Conservation (phyloP, 1,284 basidiomycete species). For the Fomes fomentarius region DNA sequence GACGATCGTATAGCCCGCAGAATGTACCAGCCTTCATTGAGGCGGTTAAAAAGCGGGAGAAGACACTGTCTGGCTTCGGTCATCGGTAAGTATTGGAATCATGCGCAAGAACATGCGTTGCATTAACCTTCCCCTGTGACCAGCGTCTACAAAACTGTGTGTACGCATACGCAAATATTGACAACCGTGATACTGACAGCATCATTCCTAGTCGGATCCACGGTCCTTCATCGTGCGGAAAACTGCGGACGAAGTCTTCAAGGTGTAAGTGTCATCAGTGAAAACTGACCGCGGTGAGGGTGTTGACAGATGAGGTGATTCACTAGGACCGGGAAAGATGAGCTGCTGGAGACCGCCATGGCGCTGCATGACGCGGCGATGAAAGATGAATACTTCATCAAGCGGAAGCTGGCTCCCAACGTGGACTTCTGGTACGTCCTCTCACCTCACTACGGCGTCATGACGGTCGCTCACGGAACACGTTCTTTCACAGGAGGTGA, state of each 20-base stretch:
- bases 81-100: slow-evolving; percentile 57
- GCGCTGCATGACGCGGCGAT: slow-evolving; percentile 84
- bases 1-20: slow-evolving; percentile 53
- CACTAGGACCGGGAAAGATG: slow-evolving; percentile 76
- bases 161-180: slow-evolving; percentile 26
- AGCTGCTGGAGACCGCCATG: slow-evolving; percentile 85
- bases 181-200: neutral
- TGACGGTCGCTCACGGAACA: slow-evolving; percentile 10
- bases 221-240: slow-evolving; percentile 87
- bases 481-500: slow-evolving; percentile 47
- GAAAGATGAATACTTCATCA: slow-evolving; percentile 86
- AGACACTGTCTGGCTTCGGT: slow-evolving; percentile 85
- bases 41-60: slow-evolving; percentile 83
- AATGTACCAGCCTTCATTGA: slow-evolving; percentile 86
- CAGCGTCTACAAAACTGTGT: slow-evolving; percentile 80
- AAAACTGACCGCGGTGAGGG: neutral
- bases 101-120: neutral
- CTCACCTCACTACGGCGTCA: slow-evolving; percentile 6
- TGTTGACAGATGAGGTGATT: neutral
- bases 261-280: slow-evolving; percentile 54
- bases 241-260: slow-evolving; percentile 87
- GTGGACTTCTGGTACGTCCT: slow-evolving; percentile 79
- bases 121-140: neutral
- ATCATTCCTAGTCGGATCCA: slow-evolving; percentile 79
- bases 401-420: slow-evolving; percentile 76